Evolutionary conservation across 805 yeast species (phyloP).

Genomic region (Lachancea kluyveri): DNA sequence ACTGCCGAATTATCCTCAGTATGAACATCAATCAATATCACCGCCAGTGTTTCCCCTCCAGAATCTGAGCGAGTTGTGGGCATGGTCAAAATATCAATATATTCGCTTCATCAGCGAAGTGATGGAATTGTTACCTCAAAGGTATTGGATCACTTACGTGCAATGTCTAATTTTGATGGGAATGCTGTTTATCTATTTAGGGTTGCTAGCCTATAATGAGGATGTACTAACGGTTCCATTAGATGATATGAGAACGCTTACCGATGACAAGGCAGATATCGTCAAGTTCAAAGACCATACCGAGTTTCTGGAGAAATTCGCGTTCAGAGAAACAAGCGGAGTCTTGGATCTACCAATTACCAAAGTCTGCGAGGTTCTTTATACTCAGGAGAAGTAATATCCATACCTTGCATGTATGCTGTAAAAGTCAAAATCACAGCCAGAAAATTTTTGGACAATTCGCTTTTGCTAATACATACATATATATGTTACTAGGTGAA

Average conservation of each 20-base stretch:
- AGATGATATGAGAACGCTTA: slow-evolving; percentile 54
- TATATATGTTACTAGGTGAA: too few relatives aligned
- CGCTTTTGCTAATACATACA: too few relatives aligned
- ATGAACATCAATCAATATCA: too few relatives aligned
- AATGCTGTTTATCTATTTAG: slow-evolving; percentile 69
- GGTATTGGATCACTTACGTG: slow-evolving; percentile 84
- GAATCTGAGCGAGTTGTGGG: too few relatives aligned
- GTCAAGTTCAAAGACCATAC: slow-evolving; percentile 18
- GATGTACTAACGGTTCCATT: slow-evolving; percentile 62
- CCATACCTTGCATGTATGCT: too few relatives aligned
- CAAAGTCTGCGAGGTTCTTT: slow-evolving; percentile 60
- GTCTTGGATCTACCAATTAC: slow-evolving; percentile 80
- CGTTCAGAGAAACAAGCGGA: slow-evolving; percentile 65
- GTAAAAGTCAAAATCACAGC: too few relatives aligned
- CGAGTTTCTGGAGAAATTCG: slow-evolving; percentile 29
- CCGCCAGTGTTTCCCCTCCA: too few relatives aligned
- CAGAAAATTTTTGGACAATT: too few relatives aligned
- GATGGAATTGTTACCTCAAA: slow-evolving; percentile 72
- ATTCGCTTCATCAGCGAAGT: slow-evolving; percentile 35
- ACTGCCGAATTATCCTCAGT: slow-evolving; percentile 44
- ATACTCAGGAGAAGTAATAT: slow-evolving; percentile 30
- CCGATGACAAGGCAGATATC: slow-evolving; percentile 55
- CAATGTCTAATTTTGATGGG: slow-evolving; percentile 66
- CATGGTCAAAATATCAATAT: too few relatives aligned
- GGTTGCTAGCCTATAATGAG: slow-evolving; percentile 64